A percentile compares a stretch with the other conserved stretches of the same genome.
phyloP scores from a whole-genome alignment of 2,329 filamentous ascomycete genomes.

The Phyllosticta ampelicida region DNA sequence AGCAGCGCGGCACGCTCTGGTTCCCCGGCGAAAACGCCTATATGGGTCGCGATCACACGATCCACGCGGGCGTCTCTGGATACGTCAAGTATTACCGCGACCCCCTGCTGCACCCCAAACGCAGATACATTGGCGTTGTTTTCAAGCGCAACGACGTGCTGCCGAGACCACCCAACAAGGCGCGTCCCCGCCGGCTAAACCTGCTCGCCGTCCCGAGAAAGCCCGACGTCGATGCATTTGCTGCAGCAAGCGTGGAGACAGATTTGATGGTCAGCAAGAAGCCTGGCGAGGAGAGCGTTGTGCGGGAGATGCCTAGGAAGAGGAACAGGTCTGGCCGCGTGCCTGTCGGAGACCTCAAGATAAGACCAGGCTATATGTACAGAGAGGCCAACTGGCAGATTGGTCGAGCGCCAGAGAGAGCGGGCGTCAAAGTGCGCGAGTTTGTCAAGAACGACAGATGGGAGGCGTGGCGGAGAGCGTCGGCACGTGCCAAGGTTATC shows the following conservation, averaged over 20 bases:
- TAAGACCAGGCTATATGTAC: conserved; percentile 52
- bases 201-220: conserved; percentile 47
- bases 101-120: conserved; percentile 66
- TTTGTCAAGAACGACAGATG: conserved; percentile 51
- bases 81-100: conserved; percentile 98
- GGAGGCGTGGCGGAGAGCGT: conserved; percentile 53
- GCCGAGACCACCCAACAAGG: conserved; percentile 63
- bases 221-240: conserved; percentile 10
- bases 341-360: conserved; percentile 20
- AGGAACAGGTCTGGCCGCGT: conserved; percentile 13
- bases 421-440: conserved; percentile 43
- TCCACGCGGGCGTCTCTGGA: conserved; percentile 72
- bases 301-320: conserved; percentile 17
- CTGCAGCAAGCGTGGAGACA: background rate
- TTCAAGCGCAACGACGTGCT: conserved; percentile 73
- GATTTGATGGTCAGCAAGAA: conserved; percentile 6
- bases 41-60: conserved; percentile 93
- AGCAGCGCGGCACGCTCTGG: conserved; percentile 90
- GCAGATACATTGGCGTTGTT: conserved; percentile 90
- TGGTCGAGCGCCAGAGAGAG: conserved; percentile 51
- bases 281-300: conserved; percentile 14
- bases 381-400: conserved; percentile 58
- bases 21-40: conserved; percentile 90
- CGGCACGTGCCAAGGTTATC: conserved; percentile 40
- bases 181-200: conserved; percentile 63